Conservation (phyloP, 2,329 filamentous ascomycete species). For the Curvularia sp. region DNA sequence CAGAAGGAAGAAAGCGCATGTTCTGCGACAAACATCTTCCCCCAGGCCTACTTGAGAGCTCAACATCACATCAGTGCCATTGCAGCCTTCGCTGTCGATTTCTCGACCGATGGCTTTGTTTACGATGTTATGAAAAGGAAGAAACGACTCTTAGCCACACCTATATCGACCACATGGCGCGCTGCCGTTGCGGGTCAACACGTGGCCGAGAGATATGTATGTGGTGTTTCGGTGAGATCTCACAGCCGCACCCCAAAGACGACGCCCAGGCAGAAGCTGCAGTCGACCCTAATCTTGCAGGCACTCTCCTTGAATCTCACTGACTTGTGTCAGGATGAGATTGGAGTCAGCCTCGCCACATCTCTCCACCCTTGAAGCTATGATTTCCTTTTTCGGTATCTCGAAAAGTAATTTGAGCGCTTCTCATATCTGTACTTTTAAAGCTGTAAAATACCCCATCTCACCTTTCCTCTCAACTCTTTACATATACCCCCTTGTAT, state of each 20-base stretch:
- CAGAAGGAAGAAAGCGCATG: slow-evolving; percentile 30
- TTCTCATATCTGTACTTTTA: not conserved
- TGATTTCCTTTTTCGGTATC: not conserved
- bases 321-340: not conserved
- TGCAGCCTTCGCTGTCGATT: slow-evolving; percentile 30
- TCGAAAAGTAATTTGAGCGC: not conserved
- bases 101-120: slow-evolving; percentile 33
- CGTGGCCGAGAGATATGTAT: slow-evolving; percentile 18
- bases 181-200: slow-evolving; percentile 20
- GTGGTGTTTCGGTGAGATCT: slow-evolving; percentile 27
- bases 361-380: not conserved
- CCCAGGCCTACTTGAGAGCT: not conserved
- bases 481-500: slow-evolving; percentile 4
- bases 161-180: slow-evolving; percentile 5
- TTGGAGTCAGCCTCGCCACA: not conserved
- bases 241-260: not conserved
- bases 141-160: slow-evolving; percentile 10
- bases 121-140: slow-evolving; percentile 30
- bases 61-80: slow-evolving; percentile 14
- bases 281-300: not conserved
- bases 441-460: slow-evolving; percentile 2
- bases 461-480: not conserved
- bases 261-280: not conserved
- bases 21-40: slow-evolving; percentile 18
- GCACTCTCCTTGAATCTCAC: not conserved